Conservation (phyloP, 2,329 filamentous ascomycete genomes). For the Calycina marina region DNA sequence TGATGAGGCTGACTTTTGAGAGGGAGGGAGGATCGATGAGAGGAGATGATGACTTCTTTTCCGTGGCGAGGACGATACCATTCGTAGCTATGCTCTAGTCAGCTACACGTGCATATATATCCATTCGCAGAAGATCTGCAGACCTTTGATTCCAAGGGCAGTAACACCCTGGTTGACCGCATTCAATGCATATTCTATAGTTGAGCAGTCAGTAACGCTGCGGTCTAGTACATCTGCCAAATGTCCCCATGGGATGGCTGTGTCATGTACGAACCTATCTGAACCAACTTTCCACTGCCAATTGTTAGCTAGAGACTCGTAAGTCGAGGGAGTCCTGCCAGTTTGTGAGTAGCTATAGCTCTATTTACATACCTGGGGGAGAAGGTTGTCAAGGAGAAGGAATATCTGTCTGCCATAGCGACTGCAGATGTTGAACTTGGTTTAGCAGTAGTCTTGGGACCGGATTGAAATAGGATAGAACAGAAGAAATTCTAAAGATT, state of each 20-base stretch:
- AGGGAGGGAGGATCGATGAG: conserved; percentile 90
- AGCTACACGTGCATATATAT: too few species aligned
- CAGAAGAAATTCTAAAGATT: not conserved
- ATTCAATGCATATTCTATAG: conserved; percentile 90
- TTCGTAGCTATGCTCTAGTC: conserved; percentile 59
- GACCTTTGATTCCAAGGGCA: conserved; percentile 95
- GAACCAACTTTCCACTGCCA: conserved; percentile 87
- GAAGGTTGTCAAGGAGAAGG: conserved; percentile 98
- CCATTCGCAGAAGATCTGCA: too few species aligned
- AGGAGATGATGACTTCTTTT: conserved; percentile 98
- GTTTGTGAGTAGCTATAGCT: conserved; percentile 22
- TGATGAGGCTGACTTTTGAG: conserved; percentile 95
- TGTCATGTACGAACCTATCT: conserved; percentile 59
- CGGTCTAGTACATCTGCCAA: conserved; percentile 1
- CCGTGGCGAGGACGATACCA: conserved; percentile 94
- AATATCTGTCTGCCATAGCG: conserved; percentile 94
- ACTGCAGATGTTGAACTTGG: conserved; percentile 9
- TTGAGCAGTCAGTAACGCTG: conserved; percentile 10
- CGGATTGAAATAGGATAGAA: too few species aligned
- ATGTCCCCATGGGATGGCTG: not conserved
- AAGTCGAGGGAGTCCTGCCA: conserved; percentile 3
- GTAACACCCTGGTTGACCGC: conserved; percentile 99
- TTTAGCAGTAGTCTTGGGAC: too few species aligned
- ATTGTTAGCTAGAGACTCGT: conserved; percentile 12
- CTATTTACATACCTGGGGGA: conserved; percentile 66